These are phyloP conservation scores for Physcia stellaris DNA, from an alignment of 495 filamentous ascomycete genomes.

Conservation along the genomic window DNA sequence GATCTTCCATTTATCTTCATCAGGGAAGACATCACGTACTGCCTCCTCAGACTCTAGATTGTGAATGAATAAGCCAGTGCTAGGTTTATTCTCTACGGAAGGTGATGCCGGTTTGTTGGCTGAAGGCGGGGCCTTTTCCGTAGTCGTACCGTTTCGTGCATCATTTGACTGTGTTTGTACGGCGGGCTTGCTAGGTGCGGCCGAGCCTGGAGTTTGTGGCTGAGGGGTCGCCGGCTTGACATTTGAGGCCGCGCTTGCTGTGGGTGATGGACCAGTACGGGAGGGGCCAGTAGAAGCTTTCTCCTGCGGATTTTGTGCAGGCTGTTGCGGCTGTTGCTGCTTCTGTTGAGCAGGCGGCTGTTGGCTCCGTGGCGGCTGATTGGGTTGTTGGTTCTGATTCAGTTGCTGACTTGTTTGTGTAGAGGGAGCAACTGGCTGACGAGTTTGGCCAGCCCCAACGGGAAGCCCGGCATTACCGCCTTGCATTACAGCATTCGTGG, in stretches of 20 bases:
- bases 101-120: slow-evolving; percentile 23
- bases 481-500: slow-evolving; percentile 14
- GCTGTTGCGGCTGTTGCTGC: slow-evolving; percentile 22
- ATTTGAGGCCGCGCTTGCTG: slow-evolving; percentile 30
- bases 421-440: slow-evolving; percentile 18
- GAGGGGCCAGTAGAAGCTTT: slow-evolving; percentile 22
- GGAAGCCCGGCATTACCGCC: slow-evolving; percentile 13
- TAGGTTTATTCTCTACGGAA: slow-evolving; percentile 37
- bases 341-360: slow-evolving; percentile 15
- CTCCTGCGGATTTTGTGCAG: slow-evolving; percentile 22
- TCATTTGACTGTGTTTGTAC: slow-evolving; percentile 22
- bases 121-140: slow-evolving; percentile 1
- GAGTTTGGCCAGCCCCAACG: slow-evolving; percentile 15
- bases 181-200: slow-evolving; percentile 23
- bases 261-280: slow-evolving; percentile 30
- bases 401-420: slow-evolving; percentile 19
- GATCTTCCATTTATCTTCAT: slow-evolving; percentile 72
- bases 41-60: slow-evolving; percentile 66
- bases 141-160: slow-evolving; percentile 8
- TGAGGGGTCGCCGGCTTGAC: slow-evolving; percentile 43
- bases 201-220: slow-evolving; percentile 22
- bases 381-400: slow-evolving; percentile 22
- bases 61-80: slow-evolving; percentile 73
- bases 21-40: slow-evolving; percentile 60
- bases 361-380: slow-evolving; percentile 21